A percentile compares a stretch with the other conserved stretches of the same genome.
These are phyloP conservation scores for Parmelia sp. DNA, from an alignment of 495 filamentous ascomycete genomes.

Conservation along the genomic window DNA sequence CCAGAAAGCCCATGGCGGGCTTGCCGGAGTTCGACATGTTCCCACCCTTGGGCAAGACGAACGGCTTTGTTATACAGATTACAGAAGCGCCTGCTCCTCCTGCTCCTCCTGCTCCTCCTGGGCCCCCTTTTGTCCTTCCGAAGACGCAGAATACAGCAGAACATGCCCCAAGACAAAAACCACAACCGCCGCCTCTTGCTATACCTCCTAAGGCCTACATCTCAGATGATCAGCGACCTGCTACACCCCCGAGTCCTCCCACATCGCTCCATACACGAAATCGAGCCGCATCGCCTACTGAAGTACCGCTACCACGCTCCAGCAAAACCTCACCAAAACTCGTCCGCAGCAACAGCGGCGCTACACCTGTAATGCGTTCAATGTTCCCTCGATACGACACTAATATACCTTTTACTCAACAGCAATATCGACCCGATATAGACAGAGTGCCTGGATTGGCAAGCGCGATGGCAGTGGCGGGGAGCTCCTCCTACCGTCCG, in stretches of 20 bases:
- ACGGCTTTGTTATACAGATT: slow-evolving; percentile 24
- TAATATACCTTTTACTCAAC: slow-evolving; percentile 57
- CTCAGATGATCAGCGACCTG: slow-evolving; percentile 8
- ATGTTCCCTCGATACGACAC: slow-evolving; percentile 83
- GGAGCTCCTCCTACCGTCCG: slow-evolving; percentile 18
- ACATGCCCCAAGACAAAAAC: slow-evolving; percentile 1
- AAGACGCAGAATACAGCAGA: neutral
- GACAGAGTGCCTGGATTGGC: slow-evolving; percentile 18
- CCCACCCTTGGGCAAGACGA: slow-evolving; percentile 14
- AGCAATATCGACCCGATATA: slow-evolving; percentile 54
- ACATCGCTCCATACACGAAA: neutral
- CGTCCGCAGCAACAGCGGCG: slow-evolving; percentile 17
- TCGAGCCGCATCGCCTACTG: slow-evolving; percentile 17
- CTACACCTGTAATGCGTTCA: slow-evolving; percentile 48
- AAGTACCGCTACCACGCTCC: slow-evolving; percentile 19
- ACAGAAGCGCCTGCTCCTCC: slow-evolving; percentile 16
- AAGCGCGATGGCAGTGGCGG: slow-evolving; percentile 17
- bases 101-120: slow-evolving; percentile 8
- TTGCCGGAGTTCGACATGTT: slow-evolving; percentile 28
- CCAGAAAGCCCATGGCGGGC: slow-evolving; percentile 14
- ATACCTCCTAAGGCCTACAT: slow-evolving; percentile 23
- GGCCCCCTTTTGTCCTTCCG: neutral
- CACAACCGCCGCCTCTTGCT: slow-evolving; percentile 18
- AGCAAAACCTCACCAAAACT: slow-evolving; percentile 20
- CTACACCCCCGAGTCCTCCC: slow-evolving; percentile 12